A percentile compares a stretch with the other conserved stretches of the same genome.
Conservation (phyloP, 2,329 filamentous ascomycete genomes). For the Endoconidiophora polonica region DNA sequence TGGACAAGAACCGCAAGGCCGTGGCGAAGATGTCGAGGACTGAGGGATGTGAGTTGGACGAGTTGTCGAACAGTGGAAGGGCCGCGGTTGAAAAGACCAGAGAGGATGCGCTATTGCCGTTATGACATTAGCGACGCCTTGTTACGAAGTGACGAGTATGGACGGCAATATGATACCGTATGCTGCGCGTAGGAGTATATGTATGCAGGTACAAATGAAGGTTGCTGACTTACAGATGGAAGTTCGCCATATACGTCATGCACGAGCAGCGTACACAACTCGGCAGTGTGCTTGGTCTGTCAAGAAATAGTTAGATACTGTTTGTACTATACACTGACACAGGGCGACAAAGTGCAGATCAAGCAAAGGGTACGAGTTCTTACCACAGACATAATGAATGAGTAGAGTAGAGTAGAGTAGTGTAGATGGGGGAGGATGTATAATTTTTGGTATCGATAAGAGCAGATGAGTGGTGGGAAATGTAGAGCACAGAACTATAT, state of each 20-base stretch:
- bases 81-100: constrained; percentile 60
- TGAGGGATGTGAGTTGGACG: constrained; percentile 53
- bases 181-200: constrained; percentile 8
- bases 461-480: neutral
- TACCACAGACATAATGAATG: constrained; percentile 21
- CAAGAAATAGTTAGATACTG: neutral
- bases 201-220: constrained; percentile 10
- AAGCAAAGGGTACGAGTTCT: constrained; percentile 15
- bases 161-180: neutral
- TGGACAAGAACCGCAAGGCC: constrained; percentile 75
- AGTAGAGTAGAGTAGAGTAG: neutral
- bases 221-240: constrained; percentile 52
- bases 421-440: constrained; percentile 23
- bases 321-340: neutral
- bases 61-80: constrained; percentile 57
- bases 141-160: neutral
- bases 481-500: neutral
- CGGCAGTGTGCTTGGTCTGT: constrained; percentile 56
- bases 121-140: neutral
- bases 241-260: constrained; percentile 84
- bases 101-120: constrained; percentile 58
- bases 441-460: constrained; percentile 24
- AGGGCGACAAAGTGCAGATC: neutral
- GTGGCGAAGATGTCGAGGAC: constrained; percentile 59
- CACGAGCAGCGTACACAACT: constrained; percentile 81